Evolutionary conservation across 208 protist genomes (phyloP).

Genomic region (Leptomonas seymouri): DNA sequence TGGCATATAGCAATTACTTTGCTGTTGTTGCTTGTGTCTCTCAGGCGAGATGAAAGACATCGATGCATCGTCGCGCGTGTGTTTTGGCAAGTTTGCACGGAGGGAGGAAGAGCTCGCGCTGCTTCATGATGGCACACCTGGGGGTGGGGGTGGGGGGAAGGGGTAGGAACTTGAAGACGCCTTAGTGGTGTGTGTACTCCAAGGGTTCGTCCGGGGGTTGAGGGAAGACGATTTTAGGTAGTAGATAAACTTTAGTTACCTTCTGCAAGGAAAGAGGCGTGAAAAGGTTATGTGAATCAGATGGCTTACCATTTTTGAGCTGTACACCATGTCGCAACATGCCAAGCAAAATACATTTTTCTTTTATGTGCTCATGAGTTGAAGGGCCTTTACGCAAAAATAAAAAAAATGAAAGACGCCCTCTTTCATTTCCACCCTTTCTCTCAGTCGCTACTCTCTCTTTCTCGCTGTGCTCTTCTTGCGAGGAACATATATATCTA

Average conservation of each 20-base stretch:
- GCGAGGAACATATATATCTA: not conserved
- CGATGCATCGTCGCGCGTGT: too few species aligned
- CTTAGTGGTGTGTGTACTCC: conserved; percentile 35
- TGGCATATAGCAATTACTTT: too few species aligned
- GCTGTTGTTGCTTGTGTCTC: too few species aligned
- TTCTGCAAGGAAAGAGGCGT: not conserved
- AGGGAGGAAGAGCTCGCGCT: conserved; percentile 22
- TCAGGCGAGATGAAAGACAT: too few species aligned
- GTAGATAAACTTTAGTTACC: conserved; percentile 8
- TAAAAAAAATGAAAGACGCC: too few species aligned
- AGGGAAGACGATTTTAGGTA: conserved; percentile 34
- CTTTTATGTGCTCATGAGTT: conserved; percentile 17
- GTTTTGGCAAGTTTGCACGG: too few species aligned
- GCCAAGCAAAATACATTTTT: conserved; percentile 1
- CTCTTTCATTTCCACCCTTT: not conserved
- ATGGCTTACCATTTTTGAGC: not conserved
- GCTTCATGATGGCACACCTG: not conserved
- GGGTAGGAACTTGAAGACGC: conserved; percentile 26
- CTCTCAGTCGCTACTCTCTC: not conserved
- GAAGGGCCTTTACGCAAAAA: not conserved
- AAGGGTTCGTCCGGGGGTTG: conserved; percentile 27
- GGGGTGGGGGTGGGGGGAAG: conserved; percentile 11
- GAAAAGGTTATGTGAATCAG: not conserved
- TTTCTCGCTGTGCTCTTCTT: not conserved
- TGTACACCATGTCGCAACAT: conserved; percentile 10